phyloP scores from a whole-genome alignment of 495 filamentous ascomycete genomes.

The Aspergillus hancockii region DNA sequence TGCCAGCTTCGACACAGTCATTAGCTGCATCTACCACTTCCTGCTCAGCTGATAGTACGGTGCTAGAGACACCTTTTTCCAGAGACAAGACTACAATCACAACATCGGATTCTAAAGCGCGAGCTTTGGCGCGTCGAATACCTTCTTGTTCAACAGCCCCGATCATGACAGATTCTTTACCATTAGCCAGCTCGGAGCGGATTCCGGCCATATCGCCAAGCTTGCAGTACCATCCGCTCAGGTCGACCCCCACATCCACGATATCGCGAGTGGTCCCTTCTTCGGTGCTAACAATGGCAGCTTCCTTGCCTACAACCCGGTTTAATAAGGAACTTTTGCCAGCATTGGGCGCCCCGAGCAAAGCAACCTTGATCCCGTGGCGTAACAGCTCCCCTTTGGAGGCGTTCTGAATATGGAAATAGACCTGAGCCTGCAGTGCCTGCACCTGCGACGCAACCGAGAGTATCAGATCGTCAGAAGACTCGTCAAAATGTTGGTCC shows the following conservation, averaged over 20 bases:
- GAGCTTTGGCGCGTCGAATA: constrained; percentile 79
- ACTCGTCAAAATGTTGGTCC: constrained; percentile 95
- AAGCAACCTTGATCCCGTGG: constrained; percentile 80
- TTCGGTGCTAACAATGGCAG: constrained; percentile 89
- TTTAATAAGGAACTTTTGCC: constrained; percentile 96
- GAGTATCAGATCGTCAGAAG: constrained; percentile 65
- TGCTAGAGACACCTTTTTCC: constrained; percentile 44
- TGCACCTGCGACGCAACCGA: constrained; percentile 67
- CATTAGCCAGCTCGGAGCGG: constrained; percentile 40
- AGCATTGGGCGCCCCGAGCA: constrained; percentile 90
- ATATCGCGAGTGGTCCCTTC: constrained; percentile 93
- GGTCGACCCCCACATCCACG: constrained; percentile 87
- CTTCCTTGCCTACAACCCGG: constrained; percentile 85
- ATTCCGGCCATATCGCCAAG: constrained; percentile 94
- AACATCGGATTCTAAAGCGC: constrained; percentile 82
- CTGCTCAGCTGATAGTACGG: constrained; percentile 48
- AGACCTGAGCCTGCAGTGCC: constrained; percentile 60
- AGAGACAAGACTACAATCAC: constrained; percentile 78
- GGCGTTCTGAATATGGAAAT: constrained; percentile 70
- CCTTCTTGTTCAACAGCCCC: constrained; percentile 86
- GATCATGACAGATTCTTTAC: constrained; percentile 36
- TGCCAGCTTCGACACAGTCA: constrained; percentile 54
- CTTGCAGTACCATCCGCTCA: constrained; percentile 84
- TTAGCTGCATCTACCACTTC: constrained; percentile 60
- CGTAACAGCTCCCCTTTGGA: constrained; percentile 82